A percentile compares a stretch with the other conserved stretches of the same genome.
phyloP scores from a whole-genome alignment of 2,329 filamentous ascomycete species.

The Drechslera avenae region DNA sequence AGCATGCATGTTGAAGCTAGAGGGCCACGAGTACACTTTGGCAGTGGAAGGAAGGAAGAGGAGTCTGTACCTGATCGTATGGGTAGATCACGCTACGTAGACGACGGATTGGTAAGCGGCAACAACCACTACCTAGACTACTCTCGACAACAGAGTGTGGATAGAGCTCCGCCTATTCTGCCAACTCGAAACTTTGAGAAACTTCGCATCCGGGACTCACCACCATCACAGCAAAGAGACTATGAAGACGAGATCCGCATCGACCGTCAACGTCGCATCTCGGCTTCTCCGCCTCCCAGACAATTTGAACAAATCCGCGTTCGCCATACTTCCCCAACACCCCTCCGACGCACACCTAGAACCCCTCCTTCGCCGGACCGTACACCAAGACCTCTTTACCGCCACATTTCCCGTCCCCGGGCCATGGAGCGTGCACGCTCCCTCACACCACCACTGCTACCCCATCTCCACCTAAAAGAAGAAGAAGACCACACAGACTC shows the following conservation, averaged over 20 bases:
- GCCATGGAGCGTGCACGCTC: conserved; percentile 11
- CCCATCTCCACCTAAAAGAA: conserved; percentile 10
- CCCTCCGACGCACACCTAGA: conserved; percentile 4
- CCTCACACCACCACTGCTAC: conserved; percentile 13
- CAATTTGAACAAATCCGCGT: conserved; percentile 19
- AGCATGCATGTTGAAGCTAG: conserved; percentile 40
- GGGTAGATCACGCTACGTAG: conserved; percentile 4
- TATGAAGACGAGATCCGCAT: conserved; percentile 28
- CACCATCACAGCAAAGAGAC: conserved; percentile 13
- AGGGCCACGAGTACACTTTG: conserved; percentile 39
- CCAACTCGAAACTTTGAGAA: conserved; percentile 24
- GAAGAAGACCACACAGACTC: conserved; percentile 31
- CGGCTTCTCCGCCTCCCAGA: conserved; percentile 11
- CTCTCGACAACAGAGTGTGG: conserved; percentile 17
- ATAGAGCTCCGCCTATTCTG: conserved; percentile 17
- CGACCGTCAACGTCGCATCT: conserved; percentile 23
- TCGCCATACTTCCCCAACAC: conserved; percentile 19
- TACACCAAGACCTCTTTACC: conserved; percentile 14
- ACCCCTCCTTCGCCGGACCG: conserved; percentile 10
- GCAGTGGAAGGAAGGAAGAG: conserved; percentile 13
- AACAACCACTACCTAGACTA: conserved; percentile 20
- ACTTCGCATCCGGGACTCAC: conserved; percentile 22
- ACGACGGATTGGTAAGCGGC: conserved; percentile 9
- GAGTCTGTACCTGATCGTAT: not conserved
- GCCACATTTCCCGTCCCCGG: conserved; percentile 18